Percentiles rank a stretch among this genome's conserved stretches.
phyloP scores from a whole-genome alignment of 129 eudicot species.

The Glebionis coronaria region DNA sequence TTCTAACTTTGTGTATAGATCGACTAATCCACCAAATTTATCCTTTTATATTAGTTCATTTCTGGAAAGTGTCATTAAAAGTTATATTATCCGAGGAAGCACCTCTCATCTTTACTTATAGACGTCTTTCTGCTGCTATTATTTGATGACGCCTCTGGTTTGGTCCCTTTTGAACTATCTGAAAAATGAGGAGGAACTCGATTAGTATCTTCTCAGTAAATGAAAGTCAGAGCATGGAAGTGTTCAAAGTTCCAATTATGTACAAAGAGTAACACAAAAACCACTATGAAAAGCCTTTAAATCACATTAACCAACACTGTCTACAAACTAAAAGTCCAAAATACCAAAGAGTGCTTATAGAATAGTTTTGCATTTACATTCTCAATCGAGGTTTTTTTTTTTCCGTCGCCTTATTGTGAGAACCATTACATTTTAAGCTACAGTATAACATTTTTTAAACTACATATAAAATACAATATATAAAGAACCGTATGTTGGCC shows the following conservation, averaged over 20 bases:
- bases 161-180: slow-evolving; percentile 53
- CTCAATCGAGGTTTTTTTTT: background rate
- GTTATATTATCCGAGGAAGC: slow-evolving; percentile 22
- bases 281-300: background rate
- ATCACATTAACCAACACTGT: slow-evolving; percentile 10
- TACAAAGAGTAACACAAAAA: background rate
- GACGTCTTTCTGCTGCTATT: slow-evolving; percentile 32
- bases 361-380: background rate
- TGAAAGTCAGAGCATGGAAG: slow-evolving; percentile 8
- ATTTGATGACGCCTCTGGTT: slow-evolving; percentile 37
- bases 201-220: background rate
- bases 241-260: background rate
- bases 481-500: no score
- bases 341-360: background rate
- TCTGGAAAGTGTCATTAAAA: background rate
- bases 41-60: no score
- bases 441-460: slow-evolving; percentile 6
- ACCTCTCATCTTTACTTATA: slow-evolving; percentile 45
- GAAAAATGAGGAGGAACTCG: slow-evolving; percentile 29
- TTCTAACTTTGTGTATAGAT: slow-evolving; percentile 3
- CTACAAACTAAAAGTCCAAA: background rate
- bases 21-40: no score
- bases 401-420: background rate
- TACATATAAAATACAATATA: background rate
- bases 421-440: background rate